Evolutionary conservation across 768 basidiomycete species (phyloP).

Genomic region (Phylloporus sp.): DNA sequence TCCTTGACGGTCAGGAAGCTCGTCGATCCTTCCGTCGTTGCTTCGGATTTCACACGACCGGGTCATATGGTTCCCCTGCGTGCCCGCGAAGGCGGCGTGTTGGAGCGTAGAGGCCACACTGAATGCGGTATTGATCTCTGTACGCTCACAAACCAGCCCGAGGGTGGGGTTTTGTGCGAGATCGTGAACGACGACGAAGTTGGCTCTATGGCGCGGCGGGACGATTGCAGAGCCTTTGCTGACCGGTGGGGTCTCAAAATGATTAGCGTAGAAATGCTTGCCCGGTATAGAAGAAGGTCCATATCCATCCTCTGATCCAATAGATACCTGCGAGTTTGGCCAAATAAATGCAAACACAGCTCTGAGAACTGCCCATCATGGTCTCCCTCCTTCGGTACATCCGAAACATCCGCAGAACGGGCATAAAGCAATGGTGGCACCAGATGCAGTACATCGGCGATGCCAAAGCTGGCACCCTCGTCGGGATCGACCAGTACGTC

Average conservation of each 20-base stretch:
- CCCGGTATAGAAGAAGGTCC: conserved; percentile 33
- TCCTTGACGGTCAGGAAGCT: conserved; percentile 82
- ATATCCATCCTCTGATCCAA: neutral
- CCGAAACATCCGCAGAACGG: conserved; percentile 69
- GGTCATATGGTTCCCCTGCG: conserved; percentile 95
- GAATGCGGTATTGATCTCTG: conserved; percentile 90
- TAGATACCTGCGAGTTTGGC: conserved; percentile 1
- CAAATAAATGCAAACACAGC: conserved; percentile 24
- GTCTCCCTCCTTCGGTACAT: conserved; percentile 73
- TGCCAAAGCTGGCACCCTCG: conserved; percentile 74
- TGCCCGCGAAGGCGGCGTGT: conserved; percentile 78
- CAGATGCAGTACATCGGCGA: conserved; percentile 93
- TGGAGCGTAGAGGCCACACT: conserved; percentile 89
- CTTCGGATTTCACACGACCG: conserved; percentile 82
- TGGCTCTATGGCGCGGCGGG: conserved; percentile 91
- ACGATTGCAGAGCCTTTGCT: conserved; percentile 90
- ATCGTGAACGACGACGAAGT: conserved; percentile 86
- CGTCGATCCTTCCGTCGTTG: conserved; percentile 49
- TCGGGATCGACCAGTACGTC: conserved; percentile 82
- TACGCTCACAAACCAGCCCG: conserved; percentile 55
- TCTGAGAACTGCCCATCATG: conserved; percentile 36
- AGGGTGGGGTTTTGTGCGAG: conserved; percentile 84
- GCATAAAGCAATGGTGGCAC: conserved; percentile 83
- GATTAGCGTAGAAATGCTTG: conserved; percentile 89
- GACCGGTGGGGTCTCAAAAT: conserved; percentile 86